A percentile compares a stretch with the other conserved stretches of the same genome.
phyloP scores from a whole-genome alignment of 2,329 filamentous ascomycete genomes.

The Aspergillus flavus region DNA sequence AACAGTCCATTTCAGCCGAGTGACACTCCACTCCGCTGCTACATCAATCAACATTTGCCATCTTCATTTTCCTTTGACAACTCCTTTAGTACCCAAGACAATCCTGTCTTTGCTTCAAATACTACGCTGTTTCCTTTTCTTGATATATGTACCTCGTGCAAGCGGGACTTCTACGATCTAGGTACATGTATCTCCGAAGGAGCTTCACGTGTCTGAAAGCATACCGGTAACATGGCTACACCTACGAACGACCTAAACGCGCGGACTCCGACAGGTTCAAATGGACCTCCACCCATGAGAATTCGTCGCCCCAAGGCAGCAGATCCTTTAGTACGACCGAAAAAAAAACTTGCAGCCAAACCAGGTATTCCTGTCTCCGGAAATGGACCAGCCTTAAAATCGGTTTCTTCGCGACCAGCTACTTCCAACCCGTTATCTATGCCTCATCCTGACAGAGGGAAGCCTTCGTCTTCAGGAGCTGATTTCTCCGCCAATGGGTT shows the following conservation, averaged over 20 bases:
- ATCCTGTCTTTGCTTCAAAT: too few species aligned
- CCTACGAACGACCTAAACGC: conserved; percentile 50
- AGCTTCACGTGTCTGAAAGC: not conserved
- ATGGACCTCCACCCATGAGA: conserved; percentile 47
- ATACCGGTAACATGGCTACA: conserved; percentile 33
- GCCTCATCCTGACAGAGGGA: conserved; percentile 24
- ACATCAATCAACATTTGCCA: not conserved
- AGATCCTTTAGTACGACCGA: conserved; percentile 67
- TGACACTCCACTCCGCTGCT: not conserved
- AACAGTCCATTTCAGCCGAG: not conserved
- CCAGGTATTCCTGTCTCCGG: conserved; percentile 24
- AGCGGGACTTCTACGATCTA: conserved; percentile 59
- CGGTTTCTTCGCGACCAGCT: conserved; percentile 27
- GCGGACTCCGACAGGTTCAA: conserved; percentile 50
- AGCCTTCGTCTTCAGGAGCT: conserved; percentile 25
- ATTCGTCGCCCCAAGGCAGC: conserved; percentile 54
- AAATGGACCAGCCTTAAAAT: conserved; percentile 29
- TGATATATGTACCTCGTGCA: not conserved
- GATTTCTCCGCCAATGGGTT: conserved; percentile 46
- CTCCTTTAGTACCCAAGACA: not conserved
- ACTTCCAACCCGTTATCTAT: conserved; percentile 20
- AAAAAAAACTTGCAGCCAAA: conserved; percentile 46
- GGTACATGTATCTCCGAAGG: not conserved
- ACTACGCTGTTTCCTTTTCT: not conserved
- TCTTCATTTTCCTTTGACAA: not conserved